Evolutionary conservation across 305 asterid genomes (phyloP).

Genomic region (Solanum hybrid): DNA sequence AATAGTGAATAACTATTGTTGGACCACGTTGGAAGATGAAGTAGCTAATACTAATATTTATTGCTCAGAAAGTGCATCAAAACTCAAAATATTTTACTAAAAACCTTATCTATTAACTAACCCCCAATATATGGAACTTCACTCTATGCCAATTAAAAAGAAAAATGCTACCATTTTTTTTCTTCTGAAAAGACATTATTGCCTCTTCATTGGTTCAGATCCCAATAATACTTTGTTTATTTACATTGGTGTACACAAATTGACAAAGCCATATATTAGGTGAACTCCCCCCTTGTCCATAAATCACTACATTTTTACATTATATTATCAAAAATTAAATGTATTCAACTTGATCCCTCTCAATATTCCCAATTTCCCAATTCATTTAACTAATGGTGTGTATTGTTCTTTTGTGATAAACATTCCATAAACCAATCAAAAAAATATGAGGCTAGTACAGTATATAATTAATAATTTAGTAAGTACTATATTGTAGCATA

Average conservation of each 20-base stretch:
- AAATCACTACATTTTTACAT: neutral
- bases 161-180: neutral
- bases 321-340: neutral
- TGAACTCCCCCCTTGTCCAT: slow-evolving; percentile 13
- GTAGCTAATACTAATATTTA: neutral
- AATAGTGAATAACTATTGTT: too few relatives aligned
- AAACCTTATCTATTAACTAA: slow-evolving; percentile 1
- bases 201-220: slow-evolving; percentile 14
- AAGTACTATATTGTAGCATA: neutral
- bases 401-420: neutral
- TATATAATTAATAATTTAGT: neutral
- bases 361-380: neutral
- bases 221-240: slow-evolving; percentile 8
- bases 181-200: neutral
- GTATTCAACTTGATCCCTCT: neutral
- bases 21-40: too few relatives aligned
- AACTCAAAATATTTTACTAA: neutral
- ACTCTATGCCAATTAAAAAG: slow-evolving; percentile 11
- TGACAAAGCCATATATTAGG: slow-evolving; percentile 11
- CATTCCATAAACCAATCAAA: neutral
- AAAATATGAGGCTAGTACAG: neutral
- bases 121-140: neutral
- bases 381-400: neutral
- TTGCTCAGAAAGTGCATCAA: slow-evolving; percentile 30
- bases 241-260: neutral